Conservation (phyloP, 139 green algal species). For the Closterium sp. region DNA sequence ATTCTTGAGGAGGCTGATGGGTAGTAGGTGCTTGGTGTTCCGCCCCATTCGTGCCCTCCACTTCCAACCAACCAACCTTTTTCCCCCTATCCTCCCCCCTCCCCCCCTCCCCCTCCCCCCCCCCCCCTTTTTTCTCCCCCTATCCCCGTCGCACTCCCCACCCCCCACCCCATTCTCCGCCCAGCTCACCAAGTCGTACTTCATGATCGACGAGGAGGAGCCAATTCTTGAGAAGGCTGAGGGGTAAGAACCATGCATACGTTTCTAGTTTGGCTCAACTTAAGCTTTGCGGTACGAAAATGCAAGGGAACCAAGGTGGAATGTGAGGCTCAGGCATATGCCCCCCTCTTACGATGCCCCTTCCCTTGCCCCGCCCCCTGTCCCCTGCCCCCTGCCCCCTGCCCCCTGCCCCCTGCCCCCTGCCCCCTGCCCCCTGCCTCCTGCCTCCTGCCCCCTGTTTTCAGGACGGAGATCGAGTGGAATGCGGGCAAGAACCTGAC, state of each 20-base stretch:
- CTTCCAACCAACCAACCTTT: neutral
- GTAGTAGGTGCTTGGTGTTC: too few relatives aligned
- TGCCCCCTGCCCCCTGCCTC: too few relatives aligned
- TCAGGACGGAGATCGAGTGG: constrained; percentile 86
- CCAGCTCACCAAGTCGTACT: constrained; percentile 76
- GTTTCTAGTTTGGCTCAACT: too few relatives aligned
- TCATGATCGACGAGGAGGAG: constrained; percentile 81
- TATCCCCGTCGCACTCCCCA: neutral
- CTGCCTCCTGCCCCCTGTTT: neutral
- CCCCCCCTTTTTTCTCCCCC: neutral
- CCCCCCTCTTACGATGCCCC: too few relatives aligned
- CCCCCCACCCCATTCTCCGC: neutral
- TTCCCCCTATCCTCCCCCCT: neutral
- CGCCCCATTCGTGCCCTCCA: too few relatives aligned
- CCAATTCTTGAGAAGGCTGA: constrained; percentile 76
- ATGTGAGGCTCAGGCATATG: too few relatives aligned
- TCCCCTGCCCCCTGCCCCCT: too few relatives aligned
- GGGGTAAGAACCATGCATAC: constrained; percentile 45
- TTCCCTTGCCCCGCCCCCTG: too few relatives aligned
- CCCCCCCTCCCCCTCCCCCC: neutral
- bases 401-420: too few relatives aligned
- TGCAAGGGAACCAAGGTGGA: too few relatives aligned
- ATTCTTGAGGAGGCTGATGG: constrained; percentile 75
- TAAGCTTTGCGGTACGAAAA: too few relatives aligned
- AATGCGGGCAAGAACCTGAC: constrained; percentile 85